Evolutionary conservation across 2,329 filamentous ascomycete genomes (phyloP), one percentile per base, ranked within the genome.

Genomic region (Penicillium sp.): DNA sequence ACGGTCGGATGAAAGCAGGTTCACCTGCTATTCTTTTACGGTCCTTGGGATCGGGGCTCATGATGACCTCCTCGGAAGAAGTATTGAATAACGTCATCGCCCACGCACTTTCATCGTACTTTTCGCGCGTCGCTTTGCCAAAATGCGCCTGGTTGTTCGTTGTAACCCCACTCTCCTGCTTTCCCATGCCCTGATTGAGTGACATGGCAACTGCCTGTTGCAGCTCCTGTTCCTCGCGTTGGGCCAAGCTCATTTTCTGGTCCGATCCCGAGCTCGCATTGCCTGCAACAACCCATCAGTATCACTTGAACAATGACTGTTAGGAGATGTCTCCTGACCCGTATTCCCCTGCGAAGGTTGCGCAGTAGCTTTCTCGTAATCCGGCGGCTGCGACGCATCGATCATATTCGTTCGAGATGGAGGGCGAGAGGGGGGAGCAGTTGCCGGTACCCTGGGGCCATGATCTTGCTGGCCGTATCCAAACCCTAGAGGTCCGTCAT

Each of bases 1-100:
- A 71, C 13, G 81, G 82, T 51, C 84, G 84, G 45, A 87, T 69
- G 51, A 86, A 82, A 13, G 78, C 78, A 12, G 84, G 84, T 55
- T 82, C 75, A 27, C 71, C 75, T 4, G 71, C 61, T 17, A 73
- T 66, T 52, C 79, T 76, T 62, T 73, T 77, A 46, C 80, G 74
- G 55, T 80, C 76, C 50, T 71, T 67, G 0, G 79, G 75, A 30
- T 80, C 73, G 1, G 80, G 78, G 61, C 84, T 82, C 27, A 81
- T 77, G 20, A 83, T 72, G 26, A 82, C 76, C 64, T 84, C 81
- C 47, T 75, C 75, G 23, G 76, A 71, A 18, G 75, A 75, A 3
- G 74, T 65, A 30, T 76, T 74, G 43, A 77, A 73, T 4, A 79
- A 65, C 2, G 80, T 80, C 72, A 87, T 68, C 2, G 80, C 81